Evolutionary conservation across 306 rosid genomes (phyloP).

Genomic region (Quercus engelmannii): DNA sequence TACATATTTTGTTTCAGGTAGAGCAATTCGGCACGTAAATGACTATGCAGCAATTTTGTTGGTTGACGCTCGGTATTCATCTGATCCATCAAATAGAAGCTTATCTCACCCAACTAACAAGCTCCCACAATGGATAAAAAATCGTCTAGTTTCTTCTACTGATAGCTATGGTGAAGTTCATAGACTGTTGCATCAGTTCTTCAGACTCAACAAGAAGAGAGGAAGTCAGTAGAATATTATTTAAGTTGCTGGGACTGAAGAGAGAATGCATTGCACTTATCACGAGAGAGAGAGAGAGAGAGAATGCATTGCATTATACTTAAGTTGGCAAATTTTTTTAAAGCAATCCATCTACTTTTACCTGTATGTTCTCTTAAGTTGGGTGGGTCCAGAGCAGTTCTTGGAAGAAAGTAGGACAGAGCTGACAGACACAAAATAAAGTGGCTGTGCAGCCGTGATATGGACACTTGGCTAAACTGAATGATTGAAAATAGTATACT

Average conservation of each 20-base stretch:
- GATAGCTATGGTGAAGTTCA: slow-evolving; percentile 78
- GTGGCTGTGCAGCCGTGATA: neutral
- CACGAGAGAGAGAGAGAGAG: neutral
- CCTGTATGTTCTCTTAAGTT: neutral
- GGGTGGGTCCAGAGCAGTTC: neutral
- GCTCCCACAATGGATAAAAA: slow-evolving; percentile 91
- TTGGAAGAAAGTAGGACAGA: neutral
- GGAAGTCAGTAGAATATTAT: slow-evolving; percentile 11
- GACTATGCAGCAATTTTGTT: slow-evolving; percentile 85
- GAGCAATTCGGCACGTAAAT: slow-evolving; percentile 88
- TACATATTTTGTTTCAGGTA: slow-evolving; percentile 41
- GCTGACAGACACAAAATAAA: neutral
- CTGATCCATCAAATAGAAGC: slow-evolving; percentile 61
- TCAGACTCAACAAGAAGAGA: slow-evolving; percentile 49
- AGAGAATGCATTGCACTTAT: neutral
- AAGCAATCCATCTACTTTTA: neutral
- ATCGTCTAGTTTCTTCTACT: slow-evolving; percentile 55
- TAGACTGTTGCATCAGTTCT: slow-evolving; percentile 75
- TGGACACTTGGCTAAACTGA: too few species aligned
- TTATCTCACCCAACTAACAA: slow-evolving; percentile 59
- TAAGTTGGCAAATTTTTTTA: neutral
- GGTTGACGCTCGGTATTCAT: slow-evolving; percentile 68
- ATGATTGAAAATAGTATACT: too few species aligned
- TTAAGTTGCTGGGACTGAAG: neutral
- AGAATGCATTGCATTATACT: neutral